Evolutionary conservation across 164 flowering plant genomes (phyloP).

Genomic region (Tinospora cordifolia): DNA sequence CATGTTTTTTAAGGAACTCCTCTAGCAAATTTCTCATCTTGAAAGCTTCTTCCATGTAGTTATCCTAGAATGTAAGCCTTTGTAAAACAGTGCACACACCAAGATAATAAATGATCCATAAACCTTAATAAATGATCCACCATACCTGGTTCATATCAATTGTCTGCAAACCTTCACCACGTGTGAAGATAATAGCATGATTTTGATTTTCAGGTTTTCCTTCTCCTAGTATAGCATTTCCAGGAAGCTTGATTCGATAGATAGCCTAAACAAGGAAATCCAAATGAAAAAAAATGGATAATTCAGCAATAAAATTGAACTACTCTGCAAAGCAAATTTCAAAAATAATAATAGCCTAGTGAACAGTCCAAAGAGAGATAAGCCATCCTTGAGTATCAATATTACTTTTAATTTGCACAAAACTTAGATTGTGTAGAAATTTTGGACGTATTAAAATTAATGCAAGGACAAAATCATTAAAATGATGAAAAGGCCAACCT

Average conservation of each 20-base stretch:
- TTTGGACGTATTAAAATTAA: background rate
- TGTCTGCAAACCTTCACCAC: slow-evolving; percentile 98
- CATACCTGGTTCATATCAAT: slow-evolving; percentile 98
- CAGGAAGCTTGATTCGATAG: slow-evolving; percentile 90
- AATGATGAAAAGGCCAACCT: too few species aligned
- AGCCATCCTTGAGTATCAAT: background rate
- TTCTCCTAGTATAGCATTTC: slow-evolving; percentile 88
- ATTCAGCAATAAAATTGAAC: background rate
- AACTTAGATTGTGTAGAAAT: background rate
- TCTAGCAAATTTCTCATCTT: slow-evolving; percentile 91
- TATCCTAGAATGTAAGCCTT: slow-evolving; percentile 46
- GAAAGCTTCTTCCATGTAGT: slow-evolving; percentile 97
- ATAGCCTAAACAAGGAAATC: slow-evolving; percentile 42
- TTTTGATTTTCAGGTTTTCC: slow-evolving; percentile 99
- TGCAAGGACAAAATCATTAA: background rate
- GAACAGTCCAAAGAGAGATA: background rate
- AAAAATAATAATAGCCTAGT: background rate
- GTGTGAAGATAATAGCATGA: slow-evolving; percentile 94
- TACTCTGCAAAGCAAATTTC: background rate
- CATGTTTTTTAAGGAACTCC: slow-evolving; percentile 79
- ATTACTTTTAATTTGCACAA: background rate
- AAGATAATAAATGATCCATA: background rate
- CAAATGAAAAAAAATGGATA: background rate
- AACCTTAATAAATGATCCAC: background rate
- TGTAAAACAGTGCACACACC: background rate